Conservation (phyloP, 176 grass and related monocot genomes). For the Canna indica region DNA sequence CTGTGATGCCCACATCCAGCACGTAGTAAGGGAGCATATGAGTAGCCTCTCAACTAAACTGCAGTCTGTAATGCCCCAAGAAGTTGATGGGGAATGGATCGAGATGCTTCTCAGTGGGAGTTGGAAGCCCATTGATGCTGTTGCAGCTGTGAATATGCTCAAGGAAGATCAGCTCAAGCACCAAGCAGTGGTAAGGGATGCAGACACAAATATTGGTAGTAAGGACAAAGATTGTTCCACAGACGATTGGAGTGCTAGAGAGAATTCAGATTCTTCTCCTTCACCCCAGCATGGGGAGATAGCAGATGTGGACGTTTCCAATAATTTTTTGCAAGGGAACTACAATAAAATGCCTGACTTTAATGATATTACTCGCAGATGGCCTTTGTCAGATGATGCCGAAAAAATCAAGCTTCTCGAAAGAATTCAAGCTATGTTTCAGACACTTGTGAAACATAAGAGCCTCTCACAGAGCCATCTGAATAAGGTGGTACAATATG, state of each 20-base stretch:
- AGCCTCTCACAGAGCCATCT: conserved; percentile 64
- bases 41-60: conserved; percentile 24
- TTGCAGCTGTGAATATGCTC: conserved; percentile 26
- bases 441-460: conserved; percentile 57
- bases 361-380: conserved; percentile 25
- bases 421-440: conserved; percentile 47
- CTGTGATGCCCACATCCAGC: conserved; percentile 26
- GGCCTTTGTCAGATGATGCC: conserved; percentile 71
- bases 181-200: neutral
- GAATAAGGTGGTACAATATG: conserved; percentile 55
- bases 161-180: conserved; percentile 51
- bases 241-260: conserved; percentile 42
- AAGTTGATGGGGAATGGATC: conserved; percentile 49
- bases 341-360: neutral
- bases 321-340: conserved; percentile 13
- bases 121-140: conserved; percentile 69
- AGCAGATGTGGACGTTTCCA: conserved; percentile 24
- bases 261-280: conserved; percentile 52
- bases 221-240: conserved; percentile 53
- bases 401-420: conserved; percentile 63
- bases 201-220: conserved; percentile 8
- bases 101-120: conserved; percentile 48
- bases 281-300: conserved; percentile 39
- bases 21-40: conserved; percentile 42
- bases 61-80: conserved; percentile 45